These are phyloP conservation scores for Phyllosticta paracitricarpa DNA, from an alignment of 2,329 filamentous ascomycete species.

Conservation along the genomic window DNA sequence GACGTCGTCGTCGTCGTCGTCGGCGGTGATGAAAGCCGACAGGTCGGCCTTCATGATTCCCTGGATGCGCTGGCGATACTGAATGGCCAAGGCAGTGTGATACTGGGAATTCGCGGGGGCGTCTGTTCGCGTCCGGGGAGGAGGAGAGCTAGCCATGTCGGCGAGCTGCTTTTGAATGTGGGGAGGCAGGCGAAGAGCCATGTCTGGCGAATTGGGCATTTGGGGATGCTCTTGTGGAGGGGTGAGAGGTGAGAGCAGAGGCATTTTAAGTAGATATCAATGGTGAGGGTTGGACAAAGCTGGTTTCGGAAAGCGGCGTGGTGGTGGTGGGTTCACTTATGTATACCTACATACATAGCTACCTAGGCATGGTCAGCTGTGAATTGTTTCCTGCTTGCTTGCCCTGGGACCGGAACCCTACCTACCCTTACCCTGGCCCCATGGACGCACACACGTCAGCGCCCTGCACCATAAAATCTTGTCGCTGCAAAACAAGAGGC, in stretches of 20 bases:
- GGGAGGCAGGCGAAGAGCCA: constrained; percentile 4
- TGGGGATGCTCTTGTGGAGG: background rate
- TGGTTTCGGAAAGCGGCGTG: too few relatives aligned
- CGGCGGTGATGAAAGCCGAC: background rate
- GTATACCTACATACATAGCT: too few relatives aligned
- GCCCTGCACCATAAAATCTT: too few relatives aligned
- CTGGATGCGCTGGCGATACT: constrained; percentile 8
- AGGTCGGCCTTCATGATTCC: constrained; percentile 5
- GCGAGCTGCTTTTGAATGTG: constrained; percentile 10
- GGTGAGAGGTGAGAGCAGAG: background rate
- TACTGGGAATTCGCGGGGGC: constrained; percentile 2
- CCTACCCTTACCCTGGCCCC: too few relatives aligned
- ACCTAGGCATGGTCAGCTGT: too few relatives aligned
- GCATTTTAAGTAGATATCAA: background rate
- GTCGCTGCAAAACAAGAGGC: too few relatives aligned
- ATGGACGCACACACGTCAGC: too few relatives aligned
- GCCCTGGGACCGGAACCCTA: too few relatives aligned
- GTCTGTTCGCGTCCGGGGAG: background rate
- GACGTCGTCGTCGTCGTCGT: background rate
- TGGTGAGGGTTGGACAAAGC: background rate
- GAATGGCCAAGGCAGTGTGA: constrained; percentile 1
- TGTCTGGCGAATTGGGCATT: background rate
- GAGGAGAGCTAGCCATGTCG: constrained; percentile 1
- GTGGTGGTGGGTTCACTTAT: too few relatives aligned
- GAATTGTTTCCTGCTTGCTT: too few relatives aligned